phyloP scores from a whole-genome alignment of 495 filamentous ascomycete species.

The Aspergillus nanangensis region DNA sequence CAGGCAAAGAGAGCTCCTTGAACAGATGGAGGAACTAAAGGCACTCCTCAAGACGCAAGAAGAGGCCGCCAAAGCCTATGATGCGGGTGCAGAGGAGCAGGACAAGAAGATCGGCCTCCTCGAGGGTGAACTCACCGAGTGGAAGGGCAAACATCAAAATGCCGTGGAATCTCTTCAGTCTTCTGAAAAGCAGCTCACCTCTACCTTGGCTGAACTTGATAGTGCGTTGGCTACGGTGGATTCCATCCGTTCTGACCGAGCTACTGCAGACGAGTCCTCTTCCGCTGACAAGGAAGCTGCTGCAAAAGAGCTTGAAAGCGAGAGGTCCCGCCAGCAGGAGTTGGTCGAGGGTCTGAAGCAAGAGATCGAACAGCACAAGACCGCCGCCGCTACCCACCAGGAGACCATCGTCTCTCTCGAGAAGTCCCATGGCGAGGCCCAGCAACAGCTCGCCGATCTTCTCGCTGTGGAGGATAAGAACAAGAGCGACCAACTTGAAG shows the following conservation, averaged over 20 bases:
- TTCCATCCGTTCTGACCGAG: slow-evolving; percentile 41
- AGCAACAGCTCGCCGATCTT: slow-evolving; percentile 49
- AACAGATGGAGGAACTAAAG: slow-evolving; percentile 65
- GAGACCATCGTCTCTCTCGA: slow-evolving; percentile 63
- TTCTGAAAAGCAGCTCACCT: slow-evolving; percentile 67
- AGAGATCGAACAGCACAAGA: slow-evolving; percentile 76
- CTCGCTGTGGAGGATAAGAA: slow-evolving; percentile 24
- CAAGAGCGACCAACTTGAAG: slow-evolving; percentile 38
- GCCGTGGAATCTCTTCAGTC: slow-evolving; percentile 67
- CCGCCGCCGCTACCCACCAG: slow-evolving; percentile 58
- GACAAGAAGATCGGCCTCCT: slow-evolving; percentile 64
- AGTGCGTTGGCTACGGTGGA: slow-evolving; percentile 41
- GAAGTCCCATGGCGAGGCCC: slow-evolving; percentile 54
- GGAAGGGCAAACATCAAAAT: slow-evolving; percentile 69
- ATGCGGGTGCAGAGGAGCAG: slow-evolving; percentile 46
- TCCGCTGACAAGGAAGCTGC: slow-evolving; percentile 40
- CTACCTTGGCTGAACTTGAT: slow-evolving; percentile 70
- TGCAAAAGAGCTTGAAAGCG: slow-evolving; percentile 45
- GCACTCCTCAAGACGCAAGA: slow-evolving; percentile 48
- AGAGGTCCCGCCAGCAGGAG: slow-evolving; percentile 57
- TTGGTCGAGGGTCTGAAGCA: slow-evolving; percentile 61
- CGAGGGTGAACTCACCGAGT: slow-evolving; percentile 68
- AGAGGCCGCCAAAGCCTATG: slow-evolving; percentile 35
- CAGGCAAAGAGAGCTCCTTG: slow-evolving; percentile 68
- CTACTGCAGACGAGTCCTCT: slow-evolving; percentile 23